These are phyloP conservation scores for Alternaria burnsii DNA, from an alignment of 2,329 filamentous ascomycete genomes.

Conservation along the genomic window DNA sequence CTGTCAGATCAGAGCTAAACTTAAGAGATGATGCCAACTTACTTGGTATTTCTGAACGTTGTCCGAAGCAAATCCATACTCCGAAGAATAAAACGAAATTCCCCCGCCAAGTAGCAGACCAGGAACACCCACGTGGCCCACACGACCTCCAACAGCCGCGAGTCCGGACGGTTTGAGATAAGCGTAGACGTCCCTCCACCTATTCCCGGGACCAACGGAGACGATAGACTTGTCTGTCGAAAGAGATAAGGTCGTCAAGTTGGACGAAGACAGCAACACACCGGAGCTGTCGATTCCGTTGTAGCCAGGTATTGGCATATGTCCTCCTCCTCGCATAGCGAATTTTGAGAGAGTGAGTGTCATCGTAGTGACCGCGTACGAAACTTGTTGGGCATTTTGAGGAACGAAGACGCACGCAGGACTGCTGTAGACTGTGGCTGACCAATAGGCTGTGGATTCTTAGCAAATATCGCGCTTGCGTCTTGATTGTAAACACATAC, in stretches of 20 bases:
- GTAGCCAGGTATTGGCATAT: slow-evolving; percentile 33
- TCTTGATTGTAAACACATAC: background rate
- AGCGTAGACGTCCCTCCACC: slow-evolving; percentile 43
- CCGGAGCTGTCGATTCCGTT: slow-evolving; percentile 28
- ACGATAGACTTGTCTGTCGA: slow-evolving; percentile 33
- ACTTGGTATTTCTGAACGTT: slow-evolving; percentile 38
- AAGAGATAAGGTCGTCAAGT: slow-evolving; percentile 31
- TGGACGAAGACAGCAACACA: slow-evolving; percentile 26
- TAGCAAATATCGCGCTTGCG: background rate
- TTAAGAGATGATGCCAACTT: background rate
- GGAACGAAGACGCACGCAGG: slow-evolving; percentile 36
- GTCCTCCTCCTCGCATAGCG: slow-evolving; percentile 33
- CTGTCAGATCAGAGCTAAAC: background rate
- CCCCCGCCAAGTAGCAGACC: slow-evolving; percentile 41
- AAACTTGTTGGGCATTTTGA: slow-evolving; percentile 25
- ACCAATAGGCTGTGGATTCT: slow-evolving; percentile 14
- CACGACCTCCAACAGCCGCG: slow-evolving; percentile 39
- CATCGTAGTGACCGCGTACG: slow-evolving; percentile 25
- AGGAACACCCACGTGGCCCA: slow-evolving; percentile 42
- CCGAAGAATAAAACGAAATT: slow-evolving; percentile 30
- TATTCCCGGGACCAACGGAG: slow-evolving; percentile 39
- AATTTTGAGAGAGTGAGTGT: slow-evolving; percentile 23
- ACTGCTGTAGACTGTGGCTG: slow-evolving; percentile 15
- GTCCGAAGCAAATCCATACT: slow-evolving; percentile 29
- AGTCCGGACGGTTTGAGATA: slow-evolving; percentile 32